phyloP scores from a whole-genome alignment of 2,329 filamentous ascomycete species.

The Lanzia echinophila region DNA sequence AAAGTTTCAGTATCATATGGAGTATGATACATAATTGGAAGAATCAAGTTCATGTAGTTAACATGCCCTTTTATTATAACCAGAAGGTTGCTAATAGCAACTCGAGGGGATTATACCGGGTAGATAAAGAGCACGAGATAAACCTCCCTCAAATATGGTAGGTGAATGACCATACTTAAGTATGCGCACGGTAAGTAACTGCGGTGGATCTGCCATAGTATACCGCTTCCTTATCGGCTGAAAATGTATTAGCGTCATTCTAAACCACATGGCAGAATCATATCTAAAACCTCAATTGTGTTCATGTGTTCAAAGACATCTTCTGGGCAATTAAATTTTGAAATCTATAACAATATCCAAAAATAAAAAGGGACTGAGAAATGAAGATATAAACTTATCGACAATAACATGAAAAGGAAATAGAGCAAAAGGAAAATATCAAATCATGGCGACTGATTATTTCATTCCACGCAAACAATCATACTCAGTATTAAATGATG shows the following conservation, averaged over 20 bases:
- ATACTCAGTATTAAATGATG: slow-evolving; percentile 20
- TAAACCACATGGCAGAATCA: background rate
- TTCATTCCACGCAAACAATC: slow-evolving; percentile 18
- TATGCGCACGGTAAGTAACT: background rate
- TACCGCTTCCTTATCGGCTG: slow-evolving; percentile 9
- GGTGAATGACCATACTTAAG: background rate
- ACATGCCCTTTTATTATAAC: background rate
- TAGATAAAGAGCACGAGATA: slow-evolving; percentile 5
- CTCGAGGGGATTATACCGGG: background rate
- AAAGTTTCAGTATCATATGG: background rate
- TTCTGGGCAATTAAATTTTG: no score
- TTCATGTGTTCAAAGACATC: background rate
- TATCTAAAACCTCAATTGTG: background rate
- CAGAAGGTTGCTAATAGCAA: slow-evolving; percentile 7
- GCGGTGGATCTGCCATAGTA: background rate
- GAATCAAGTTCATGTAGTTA: background rate
- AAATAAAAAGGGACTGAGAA: no score
- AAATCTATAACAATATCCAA: no score
- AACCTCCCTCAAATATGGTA: background rate
- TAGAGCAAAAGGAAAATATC: no score
- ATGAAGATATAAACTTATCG: no score
- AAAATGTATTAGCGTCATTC: background rate
- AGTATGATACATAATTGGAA: background rate
- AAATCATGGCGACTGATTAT: slow-evolving; percentile 26
- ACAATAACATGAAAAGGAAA: background rate